Percentiles rank a stretch among this genome's conserved stretches.
Conservation (phyloP, 208 protist species). For the Wallacemonas rigidus region DNA sequence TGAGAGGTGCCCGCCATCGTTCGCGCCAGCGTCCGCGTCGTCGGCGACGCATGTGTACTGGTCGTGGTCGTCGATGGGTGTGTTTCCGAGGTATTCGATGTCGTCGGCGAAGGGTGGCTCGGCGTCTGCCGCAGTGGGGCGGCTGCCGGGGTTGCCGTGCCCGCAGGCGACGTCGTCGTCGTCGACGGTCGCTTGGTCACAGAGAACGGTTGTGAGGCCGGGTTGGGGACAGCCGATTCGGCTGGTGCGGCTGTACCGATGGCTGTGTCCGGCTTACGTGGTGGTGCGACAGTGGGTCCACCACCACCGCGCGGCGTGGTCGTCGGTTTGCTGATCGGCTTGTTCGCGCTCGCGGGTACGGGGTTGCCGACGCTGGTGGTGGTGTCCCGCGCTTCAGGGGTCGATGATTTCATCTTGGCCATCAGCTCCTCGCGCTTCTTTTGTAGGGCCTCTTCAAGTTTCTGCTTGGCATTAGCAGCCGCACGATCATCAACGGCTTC, state of each 20-base stretch:
- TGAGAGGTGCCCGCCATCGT: background rate
- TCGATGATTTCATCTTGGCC: background rate
- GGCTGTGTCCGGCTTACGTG: background rate
- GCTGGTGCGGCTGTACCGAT: background rate
- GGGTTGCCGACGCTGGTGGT: background rate
- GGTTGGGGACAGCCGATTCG: too few relatives aligned
- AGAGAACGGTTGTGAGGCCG: too few relatives aligned
- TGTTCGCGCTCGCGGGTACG: background rate
- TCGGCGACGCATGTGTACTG: background rate
- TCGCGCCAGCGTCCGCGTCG: slow-evolving; percentile 3
- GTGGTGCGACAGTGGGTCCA: background rate
- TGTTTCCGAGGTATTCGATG: background rate
- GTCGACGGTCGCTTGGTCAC: too few relatives aligned
- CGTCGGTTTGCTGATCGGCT: background rate
- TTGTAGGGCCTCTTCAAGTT: background rate
- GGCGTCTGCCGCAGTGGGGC: background rate
- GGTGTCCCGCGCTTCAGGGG: background rate
- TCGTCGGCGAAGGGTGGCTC: too few relatives aligned
- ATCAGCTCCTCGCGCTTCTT: slow-evolving; percentile 15
- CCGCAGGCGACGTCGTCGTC: too few relatives aligned
- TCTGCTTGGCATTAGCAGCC: background rate
- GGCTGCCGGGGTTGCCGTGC: background rate
- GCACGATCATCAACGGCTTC: background rate
- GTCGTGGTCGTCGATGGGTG: background rate
- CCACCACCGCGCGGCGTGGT: background rate